A percentile compares a stretch with the other conserved stretches of the same genome.
phyloP scores from a whole-genome alignment of 2,329 filamentous ascomycete species.

The Verticillium longisporum region DNA sequence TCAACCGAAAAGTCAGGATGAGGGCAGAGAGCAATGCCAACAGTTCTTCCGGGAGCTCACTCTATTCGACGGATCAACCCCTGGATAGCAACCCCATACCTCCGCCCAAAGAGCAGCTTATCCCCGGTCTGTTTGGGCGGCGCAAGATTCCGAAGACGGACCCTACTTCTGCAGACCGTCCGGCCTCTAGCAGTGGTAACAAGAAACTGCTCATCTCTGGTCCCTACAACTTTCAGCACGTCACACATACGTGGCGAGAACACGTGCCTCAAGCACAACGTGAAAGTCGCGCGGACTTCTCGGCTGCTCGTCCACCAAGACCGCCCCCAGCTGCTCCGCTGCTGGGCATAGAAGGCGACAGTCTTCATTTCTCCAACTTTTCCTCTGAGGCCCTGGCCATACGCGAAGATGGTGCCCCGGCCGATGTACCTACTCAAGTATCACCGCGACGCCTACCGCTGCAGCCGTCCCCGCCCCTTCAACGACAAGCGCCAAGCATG shows the following conservation, averaged over 20 bases:
- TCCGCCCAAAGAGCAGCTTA: slow-evolving; percentile 34
- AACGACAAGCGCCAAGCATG: neutral
- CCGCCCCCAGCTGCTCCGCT: slow-evolving; percentile 25
- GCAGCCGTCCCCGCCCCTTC: neutral
- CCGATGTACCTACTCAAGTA: neutral
- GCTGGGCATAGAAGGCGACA: slow-evolving; percentile 29
- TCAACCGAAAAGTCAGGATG: slow-evolving; percentile 44
- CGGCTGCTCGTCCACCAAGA: slow-evolving; percentile 29
- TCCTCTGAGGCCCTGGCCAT: slow-evolving; percentile 33
- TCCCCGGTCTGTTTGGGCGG: slow-evolving; percentile 44
- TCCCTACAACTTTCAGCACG: slow-evolving; percentile 62
- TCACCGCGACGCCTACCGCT: slow-evolving; percentile 1
- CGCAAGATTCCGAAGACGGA: slow-evolving; percentile 27
- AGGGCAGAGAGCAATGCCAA: slow-evolving; percentile 45
- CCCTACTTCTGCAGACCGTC: slow-evolving; percentile 4
- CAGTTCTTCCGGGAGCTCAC: slow-evolving; percentile 38
- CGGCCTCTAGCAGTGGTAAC: slow-evolving; percentile 14
- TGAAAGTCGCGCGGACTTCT: slow-evolving; percentile 33
- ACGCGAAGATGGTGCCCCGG: slow-evolving; percentile 5
- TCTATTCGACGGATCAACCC: slow-evolving; percentile 37
- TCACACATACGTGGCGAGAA: slow-evolving; percentile 50
- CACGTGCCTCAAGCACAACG: slow-evolving; percentile 33
- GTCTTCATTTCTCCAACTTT: slow-evolving; percentile 39
- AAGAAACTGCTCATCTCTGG: slow-evolving; percentile 50
- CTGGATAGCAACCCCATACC: slow-evolving; percentile 20